These are phyloP conservation scores for Scorias spongiosa DNA, from an alignment of 2,329 filamentous ascomycete species.

Conservation along the genomic window DNA sequence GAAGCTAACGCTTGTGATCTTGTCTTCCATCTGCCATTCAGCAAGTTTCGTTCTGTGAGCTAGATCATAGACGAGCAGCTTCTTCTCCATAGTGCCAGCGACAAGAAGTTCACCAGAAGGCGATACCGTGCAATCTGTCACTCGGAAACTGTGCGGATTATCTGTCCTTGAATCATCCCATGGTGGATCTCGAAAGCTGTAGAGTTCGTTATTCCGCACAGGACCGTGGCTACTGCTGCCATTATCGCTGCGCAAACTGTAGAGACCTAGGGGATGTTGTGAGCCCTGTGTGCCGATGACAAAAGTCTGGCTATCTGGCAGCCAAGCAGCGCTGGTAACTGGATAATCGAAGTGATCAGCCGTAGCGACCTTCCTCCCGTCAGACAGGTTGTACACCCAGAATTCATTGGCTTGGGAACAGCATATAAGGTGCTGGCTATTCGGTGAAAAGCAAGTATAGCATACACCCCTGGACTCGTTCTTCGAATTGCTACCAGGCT, in stretches of 20 bases:
- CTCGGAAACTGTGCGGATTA: slow-evolving; percentile 48
- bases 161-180: slow-evolving; percentile 37
- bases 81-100: slow-evolving; percentile 54
- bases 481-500: slow-evolving; percentile 3
- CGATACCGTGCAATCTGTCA: slow-evolving; percentile 75
- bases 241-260: slow-evolving; percentile 9
- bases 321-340: slow-evolving; percentile 83
- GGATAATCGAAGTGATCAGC: slow-evolving; percentile 65
- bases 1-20: slow-evolving; percentile 65
- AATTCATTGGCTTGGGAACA: slow-evolving; percentile 39
- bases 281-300: slow-evolving; percentile 65
- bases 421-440: slow-evolving; percentile 72
- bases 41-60: slow-evolving; percentile 56
- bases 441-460: slow-evolving; percentile 80
- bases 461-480: slow-evolving; percentile 43
- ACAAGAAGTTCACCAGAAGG: slow-evolving; percentile 66
- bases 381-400: slow-evolving; percentile 16
- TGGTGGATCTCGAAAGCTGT: slow-evolving; percentile 31
- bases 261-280: slow-evolving; percentile 48
- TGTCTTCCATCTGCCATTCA: slow-evolving; percentile 52
- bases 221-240: slow-evolving; percentile 5
- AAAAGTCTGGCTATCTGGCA: slow-evolving; percentile 60
- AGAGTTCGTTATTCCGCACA: slow-evolving; percentile 15
- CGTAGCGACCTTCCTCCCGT: slow-evolving; percentile 44
- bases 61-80: slow-evolving; percentile 72